Evolutionary conservation across 768 basidiomycete genomes (phyloP).

Genomic region (Clathrus columnatus): DNA sequence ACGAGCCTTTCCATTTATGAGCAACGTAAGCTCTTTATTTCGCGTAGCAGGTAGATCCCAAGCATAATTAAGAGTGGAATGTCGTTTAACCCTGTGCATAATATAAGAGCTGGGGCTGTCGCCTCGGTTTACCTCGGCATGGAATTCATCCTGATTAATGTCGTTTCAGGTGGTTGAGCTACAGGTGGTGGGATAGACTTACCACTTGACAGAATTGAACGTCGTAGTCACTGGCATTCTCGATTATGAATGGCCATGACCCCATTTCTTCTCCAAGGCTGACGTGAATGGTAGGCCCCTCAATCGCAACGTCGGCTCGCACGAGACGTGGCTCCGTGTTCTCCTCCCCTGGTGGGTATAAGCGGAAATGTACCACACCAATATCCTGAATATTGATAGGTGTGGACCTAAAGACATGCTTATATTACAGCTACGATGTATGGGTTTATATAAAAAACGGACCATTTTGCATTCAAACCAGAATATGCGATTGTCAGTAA

Average conservation of each 20-base stretch:
- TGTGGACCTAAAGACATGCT: constrained; percentile 56
- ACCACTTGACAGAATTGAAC: constrained; percentile 73
- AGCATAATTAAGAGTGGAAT: constrained; percentile 58
- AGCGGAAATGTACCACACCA: constrained; percentile 68
- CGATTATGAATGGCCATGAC: constrained; percentile 83
- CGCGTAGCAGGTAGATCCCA: constrained; percentile 89
- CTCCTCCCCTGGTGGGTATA: constrained; percentile 33
- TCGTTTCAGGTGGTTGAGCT: background rate
- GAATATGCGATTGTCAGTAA: constrained; percentile 79
- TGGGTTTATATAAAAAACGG: constrained; percentile 16
- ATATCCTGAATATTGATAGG: constrained; percentile 91
- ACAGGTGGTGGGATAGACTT: constrained; percentile 12
- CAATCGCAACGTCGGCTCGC: constrained; percentile 69
- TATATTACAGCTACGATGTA: constrained; percentile 4
- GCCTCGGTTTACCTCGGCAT: constrained; percentile 33
- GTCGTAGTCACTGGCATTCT: constrained; percentile 75
- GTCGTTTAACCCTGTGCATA: constrained; percentile 50
- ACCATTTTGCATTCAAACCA: constrained; percentile 83
- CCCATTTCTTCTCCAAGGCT: constrained; percentile 56
- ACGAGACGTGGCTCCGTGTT: constrained; percentile 43
- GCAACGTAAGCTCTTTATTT: constrained; percentile 70
- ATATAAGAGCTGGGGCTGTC: constrained; percentile 30
- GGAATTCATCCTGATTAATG: constrained; percentile 13
- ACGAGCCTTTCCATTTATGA: constrained; percentile 51
- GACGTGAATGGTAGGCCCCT: constrained; percentile 87